A percentile compares a stretch with the other conserved stretches of the same genome.
Conservation (phyloP, 2,329 filamentous ascomycete species). For the Colletotrichum horii region DNA sequence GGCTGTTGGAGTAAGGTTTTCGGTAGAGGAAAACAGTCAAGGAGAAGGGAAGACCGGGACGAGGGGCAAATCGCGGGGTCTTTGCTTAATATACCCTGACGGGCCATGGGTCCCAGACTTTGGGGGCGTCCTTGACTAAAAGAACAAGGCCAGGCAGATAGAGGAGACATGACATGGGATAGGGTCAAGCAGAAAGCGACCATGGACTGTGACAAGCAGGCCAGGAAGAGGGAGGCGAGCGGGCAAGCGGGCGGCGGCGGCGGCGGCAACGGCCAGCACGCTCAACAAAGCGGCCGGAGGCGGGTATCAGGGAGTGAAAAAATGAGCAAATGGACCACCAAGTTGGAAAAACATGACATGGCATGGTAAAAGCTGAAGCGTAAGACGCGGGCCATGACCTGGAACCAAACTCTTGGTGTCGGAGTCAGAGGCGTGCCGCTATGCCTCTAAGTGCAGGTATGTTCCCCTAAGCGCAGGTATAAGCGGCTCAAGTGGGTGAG, state of each 20-base stretch:
- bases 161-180: background rate
- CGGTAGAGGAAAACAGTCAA: constrained; percentile 1
- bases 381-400: constrained; percentile 12
- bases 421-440: constrained; percentile 16
- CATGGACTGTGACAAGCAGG: background rate
- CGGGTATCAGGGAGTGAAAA: background rate
- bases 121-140: constrained; percentile 5
- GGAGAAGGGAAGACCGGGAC: constrained; percentile 12
- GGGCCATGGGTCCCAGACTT: background rate
- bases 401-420: constrained; percentile 20
- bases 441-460: constrained; percentile 21
- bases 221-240: background rate
- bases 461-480: constrained; percentile 28
- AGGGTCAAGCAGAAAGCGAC: constrained; percentile 1
- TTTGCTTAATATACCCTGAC: constrained; percentile 12
- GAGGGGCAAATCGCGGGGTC: constrained; percentile 24
- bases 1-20: constrained; percentile 8
- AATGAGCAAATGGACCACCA: background rate
- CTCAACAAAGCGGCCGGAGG: constrained; percentile 1
- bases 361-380: background rate
- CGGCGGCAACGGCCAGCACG: background rate
- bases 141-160: background rate
- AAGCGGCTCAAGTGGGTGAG: constrained; percentile 24
- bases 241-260: background rate
- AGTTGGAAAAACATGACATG: background rate